Conservation (phyloP, 192 early-diverging fungal species). For the Coemansia brasiliensis region DNA sequence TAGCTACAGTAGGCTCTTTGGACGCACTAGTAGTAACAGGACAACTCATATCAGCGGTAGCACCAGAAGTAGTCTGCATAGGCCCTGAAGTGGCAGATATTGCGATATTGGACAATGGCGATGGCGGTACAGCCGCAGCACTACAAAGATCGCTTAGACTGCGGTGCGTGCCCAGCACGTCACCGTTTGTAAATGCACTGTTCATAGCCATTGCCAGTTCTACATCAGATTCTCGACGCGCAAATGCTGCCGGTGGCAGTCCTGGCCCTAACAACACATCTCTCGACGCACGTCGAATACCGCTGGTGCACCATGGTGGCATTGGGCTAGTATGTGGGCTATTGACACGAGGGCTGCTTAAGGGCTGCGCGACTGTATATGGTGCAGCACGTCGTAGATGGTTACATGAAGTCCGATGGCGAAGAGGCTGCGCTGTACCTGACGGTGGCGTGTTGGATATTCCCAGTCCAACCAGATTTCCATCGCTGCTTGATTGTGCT, state of each 20-base stretch:
- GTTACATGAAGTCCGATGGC: slow-evolving; percentile 42
- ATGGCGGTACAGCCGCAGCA: slow-evolving; percentile 28
- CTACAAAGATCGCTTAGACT: slow-evolving; percentile 37
- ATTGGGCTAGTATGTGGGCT: slow-evolving; percentile 48
- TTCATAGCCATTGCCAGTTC: slow-evolving; percentile 56
- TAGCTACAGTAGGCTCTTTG: too few relatives aligned
- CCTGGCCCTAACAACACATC: slow-evolving; percentile 19
- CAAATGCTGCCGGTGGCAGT: slow-evolving; percentile 12
- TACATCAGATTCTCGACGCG: slow-evolving; percentile 48
- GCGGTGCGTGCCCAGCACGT: slow-evolving; percentile 40
- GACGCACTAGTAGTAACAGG: not conserved
- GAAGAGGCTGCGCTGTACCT: slow-evolving; percentile 29
- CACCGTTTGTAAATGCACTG: slow-evolving; percentile 43
- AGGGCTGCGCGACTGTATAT: slow-evolving; percentile 35
- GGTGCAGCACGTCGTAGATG: slow-evolving; percentile 50
- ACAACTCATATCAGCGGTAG: too few relatives aligned
- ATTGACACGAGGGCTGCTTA: slow-evolving; percentile 31
- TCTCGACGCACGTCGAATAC: slow-evolving; percentile 39
- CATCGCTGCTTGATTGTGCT: not conserved
- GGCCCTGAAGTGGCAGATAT: slow-evolving; percentile 16
- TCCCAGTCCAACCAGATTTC: slow-evolving; percentile 18
- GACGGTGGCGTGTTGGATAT: slow-evolving; percentile 32
- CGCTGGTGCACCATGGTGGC: slow-evolving; percentile 37
- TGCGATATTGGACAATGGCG: slow-evolving; percentile 41
- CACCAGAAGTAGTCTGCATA: not conserved